Percentiles rank a stretch among this genome's conserved stretches.
Conservation (phyloP, 768 basidiomycete genomes). For the Antrodiella citrinella region DNA sequence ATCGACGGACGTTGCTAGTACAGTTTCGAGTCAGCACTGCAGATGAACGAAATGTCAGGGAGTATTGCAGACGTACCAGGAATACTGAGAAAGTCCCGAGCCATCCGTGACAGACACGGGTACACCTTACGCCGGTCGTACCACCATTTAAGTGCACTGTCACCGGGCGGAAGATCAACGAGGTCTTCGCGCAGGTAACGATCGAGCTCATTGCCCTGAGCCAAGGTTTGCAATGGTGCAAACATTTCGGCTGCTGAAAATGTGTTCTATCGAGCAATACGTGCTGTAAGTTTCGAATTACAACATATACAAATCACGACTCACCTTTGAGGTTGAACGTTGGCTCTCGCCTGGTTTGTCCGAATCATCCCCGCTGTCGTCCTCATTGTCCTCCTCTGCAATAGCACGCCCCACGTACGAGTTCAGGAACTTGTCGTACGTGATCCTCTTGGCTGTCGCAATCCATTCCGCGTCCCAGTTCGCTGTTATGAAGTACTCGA, state of each 20-base stretch:
- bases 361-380: neutral
- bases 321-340: no score
- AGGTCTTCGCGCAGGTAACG: neutral
- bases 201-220: neutral
- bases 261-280: no score
- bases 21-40: neutral
- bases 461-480: slow-evolving; percentile 23
- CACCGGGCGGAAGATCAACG: no score
- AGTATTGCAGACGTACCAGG: slow-evolving; percentile 8
- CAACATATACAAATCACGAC: neutral
- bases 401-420: neutral
- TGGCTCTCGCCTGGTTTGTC: no score
- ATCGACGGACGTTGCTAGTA: slow-evolving; percentile 25
- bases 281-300: no score
- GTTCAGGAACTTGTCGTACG: neutral
- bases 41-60: neutral
- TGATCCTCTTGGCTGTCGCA: slow-evolving; percentile 8
- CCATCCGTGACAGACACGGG: slow-evolving; percentile 22
- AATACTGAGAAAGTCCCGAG: slow-evolving; percentile 16
- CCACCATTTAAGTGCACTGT: slow-evolving; percentile 2
- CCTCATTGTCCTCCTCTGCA: neutral
- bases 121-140: slow-evolving; percentile 4
- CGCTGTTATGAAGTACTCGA: slow-evolving; percentile 17
- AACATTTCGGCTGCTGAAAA: neutral
- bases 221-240: neutral